These are phyloP conservation scores for Papiliotrema laurentii DNA, from an alignment of 1,284 basidiomycete genomes.

Conservation along the genomic window DNA sequence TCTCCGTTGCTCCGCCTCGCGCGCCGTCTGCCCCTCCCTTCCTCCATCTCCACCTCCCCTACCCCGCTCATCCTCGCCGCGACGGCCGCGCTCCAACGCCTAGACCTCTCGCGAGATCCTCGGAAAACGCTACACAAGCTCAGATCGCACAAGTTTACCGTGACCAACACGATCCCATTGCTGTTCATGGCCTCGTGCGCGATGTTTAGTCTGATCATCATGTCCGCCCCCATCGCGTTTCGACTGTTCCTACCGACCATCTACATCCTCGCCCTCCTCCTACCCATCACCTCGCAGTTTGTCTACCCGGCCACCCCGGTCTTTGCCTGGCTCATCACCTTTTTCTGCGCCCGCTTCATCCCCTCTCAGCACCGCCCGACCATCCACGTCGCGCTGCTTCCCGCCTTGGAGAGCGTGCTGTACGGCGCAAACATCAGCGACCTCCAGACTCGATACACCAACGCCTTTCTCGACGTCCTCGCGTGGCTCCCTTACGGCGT, in stretches of 20 bases:
- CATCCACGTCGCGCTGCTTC: slow-evolving; percentile 87
- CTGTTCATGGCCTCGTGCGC: slow-evolving; percentile 59
- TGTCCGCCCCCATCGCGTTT: slow-evolving; percentile 56
- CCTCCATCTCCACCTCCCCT: slow-evolving; percentile 23
- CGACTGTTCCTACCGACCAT: slow-evolving; percentile 77
- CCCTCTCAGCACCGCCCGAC: slow-evolving; percentile 67
- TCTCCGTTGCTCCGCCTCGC: slow-evolving; percentile 28
- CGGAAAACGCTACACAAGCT: slow-evolving; percentile 63
- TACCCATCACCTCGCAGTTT: slow-evolving; percentile 90
- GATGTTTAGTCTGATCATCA: slow-evolving; percentile 76
- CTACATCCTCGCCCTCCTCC: slow-evolving; percentile 63
- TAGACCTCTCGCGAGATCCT: slow-evolving; percentile 73
- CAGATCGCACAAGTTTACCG: slow-evolving; percentile 58
- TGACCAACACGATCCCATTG: slow-evolving; percentile 58
- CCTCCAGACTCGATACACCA: slow-evolving; percentile 88
- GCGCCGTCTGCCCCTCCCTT: slow-evolving; percentile 22
- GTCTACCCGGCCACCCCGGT: slow-evolving; percentile 84
- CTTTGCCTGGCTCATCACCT: slow-evolving; percentile 77
- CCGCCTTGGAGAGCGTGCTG: slow-evolving; percentile 87
- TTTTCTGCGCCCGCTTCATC: slow-evolving; percentile 82
- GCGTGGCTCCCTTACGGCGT: slow-evolving; percentile 97
- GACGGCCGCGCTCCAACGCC: slow-evolving; percentile 50
- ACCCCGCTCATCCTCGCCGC: slow-evolving; percentile 31
- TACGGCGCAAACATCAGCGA: slow-evolving; percentile 97
- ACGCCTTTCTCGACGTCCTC: slow-evolving; percentile 83